These are phyloP conservation scores for Aureobasidium sp. DNA, from an alignment of 2,329 filamentous ascomycete genomes.

Conservation along the genomic window DNA sequence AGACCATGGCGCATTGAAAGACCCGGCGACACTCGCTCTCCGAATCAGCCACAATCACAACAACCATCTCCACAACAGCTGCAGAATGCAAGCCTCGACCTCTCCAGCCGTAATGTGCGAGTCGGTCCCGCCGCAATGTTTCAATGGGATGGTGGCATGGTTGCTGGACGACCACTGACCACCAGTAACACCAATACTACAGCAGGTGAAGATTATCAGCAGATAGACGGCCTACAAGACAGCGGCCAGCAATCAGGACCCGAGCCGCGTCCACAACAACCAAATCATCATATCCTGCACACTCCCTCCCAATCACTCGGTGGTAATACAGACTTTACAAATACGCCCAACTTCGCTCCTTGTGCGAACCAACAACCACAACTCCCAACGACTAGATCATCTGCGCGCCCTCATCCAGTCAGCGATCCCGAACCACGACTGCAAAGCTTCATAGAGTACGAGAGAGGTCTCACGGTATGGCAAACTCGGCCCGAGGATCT, in stretches of 20 bases:
- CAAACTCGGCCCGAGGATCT: slow-evolving; percentile 7
- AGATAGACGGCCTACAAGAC: background rate
- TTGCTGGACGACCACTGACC: background rate
- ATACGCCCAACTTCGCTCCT: background rate
- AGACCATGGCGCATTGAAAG: slow-evolving; percentile 7
- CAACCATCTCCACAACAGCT: background rate
- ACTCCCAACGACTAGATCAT: background rate
- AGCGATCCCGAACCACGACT: slow-evolving; percentile 9
- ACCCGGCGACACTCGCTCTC: background rate
- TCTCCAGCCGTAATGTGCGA: background rate
- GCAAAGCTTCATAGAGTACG: slow-evolving; percentile 1
- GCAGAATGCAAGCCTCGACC: background rate
- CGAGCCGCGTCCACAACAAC: background rate
- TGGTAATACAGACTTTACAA: background rate
- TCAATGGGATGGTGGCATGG: background rate
- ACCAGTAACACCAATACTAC: background rate
- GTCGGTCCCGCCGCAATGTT: background rate
- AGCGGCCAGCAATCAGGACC: background rate
- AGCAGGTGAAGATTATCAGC: background rate
- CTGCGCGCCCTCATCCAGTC: background rate
- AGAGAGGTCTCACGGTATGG: background rate
- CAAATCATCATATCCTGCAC: background rate
- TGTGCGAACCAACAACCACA: background rate
- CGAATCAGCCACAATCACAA: background rate
- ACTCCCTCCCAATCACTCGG: slow-evolving; percentile 1